Conservation (phyloP, 1,284 basidiomycete genomes). For the Thelephora terrestris region DNA sequence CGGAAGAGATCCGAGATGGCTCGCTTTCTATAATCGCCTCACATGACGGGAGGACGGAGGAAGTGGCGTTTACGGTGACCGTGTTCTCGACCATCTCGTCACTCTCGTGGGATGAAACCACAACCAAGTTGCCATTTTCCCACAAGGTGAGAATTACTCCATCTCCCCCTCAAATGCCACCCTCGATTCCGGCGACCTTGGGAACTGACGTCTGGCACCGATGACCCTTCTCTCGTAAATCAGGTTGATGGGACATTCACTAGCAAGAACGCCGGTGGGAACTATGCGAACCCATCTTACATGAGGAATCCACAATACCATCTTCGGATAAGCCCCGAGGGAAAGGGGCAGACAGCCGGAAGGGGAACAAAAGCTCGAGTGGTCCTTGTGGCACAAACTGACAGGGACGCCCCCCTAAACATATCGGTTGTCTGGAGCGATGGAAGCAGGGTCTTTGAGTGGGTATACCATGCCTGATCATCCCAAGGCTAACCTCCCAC, state of each 20-base stretch:
- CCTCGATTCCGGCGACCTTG: neutral
- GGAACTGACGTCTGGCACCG: constrained; percentile 10
- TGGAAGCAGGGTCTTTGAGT: constrained; percentile 70
- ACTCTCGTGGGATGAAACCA: constrained; percentile 40
- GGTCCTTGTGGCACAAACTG: constrained; percentile 44
- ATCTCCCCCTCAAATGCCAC: neutral
- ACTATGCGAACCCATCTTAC: constrained; percentile 69
- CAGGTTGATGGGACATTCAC: constrained; percentile 60
- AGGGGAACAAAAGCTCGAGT: constrained; percentile 31
- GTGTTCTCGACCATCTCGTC: constrained; percentile 36
- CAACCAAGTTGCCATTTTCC: constrained; percentile 30
- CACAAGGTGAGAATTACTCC: constrained; percentile 26
- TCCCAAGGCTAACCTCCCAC: neutral
- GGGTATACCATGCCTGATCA: constrained; percentile 18
- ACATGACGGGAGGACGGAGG: constrained; percentile 50
- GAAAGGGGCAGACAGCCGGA: constrained; percentile 4
- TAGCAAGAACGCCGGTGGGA: constrained; percentile 74
- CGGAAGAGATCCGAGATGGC: neutral
- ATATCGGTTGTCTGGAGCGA: constrained; percentile 67
- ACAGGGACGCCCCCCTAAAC: constrained; percentile 67
- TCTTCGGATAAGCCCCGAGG: constrained; percentile 41
- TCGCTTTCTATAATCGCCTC: constrained; percentile 47
- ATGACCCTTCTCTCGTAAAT: constrained; percentile 8
- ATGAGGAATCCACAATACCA: constrained; percentile 88
- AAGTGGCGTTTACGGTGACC: constrained; percentile 56